These are phyloP conservation scores for Solanum verrucosum DNA, from an alignment of 257 asterid genomes.

Conservation along the genomic window DNA sequence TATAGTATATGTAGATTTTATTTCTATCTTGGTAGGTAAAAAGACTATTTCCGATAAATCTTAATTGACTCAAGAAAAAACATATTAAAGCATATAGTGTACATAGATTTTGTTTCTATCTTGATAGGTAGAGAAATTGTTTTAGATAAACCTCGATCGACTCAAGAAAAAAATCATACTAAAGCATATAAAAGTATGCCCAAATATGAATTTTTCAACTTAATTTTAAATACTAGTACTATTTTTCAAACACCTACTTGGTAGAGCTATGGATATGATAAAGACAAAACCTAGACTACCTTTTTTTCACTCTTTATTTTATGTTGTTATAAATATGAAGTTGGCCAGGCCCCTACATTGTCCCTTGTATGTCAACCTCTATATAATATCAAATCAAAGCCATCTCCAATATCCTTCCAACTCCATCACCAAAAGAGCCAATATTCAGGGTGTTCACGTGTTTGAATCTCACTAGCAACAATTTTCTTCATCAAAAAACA, in stretches of 20 bases:
- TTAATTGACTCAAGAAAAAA: not conserved
- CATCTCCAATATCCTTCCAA: not conserved
- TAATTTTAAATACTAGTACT: not conserved
- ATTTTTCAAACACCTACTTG: not conserved
- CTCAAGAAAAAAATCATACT: not conserved
- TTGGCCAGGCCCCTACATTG: not conserved
- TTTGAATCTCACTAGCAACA: not conserved
- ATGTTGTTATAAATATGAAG: not conserved
- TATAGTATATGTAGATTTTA: not conserved
- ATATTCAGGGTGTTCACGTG: not conserved
- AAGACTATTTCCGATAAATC: rapidly evolving
- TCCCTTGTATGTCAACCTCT: not conserved
- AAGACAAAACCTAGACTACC: not conserved
- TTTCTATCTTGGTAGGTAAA: not conserved
- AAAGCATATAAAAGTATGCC: not conserved
- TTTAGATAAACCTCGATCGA: not conserved
- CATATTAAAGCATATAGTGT: not conserved
- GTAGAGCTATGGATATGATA: not conserved
- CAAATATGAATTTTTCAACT: not conserved
- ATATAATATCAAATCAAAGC: not conserved
- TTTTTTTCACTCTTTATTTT: not conserved
- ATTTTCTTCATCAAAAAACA: not conserved
- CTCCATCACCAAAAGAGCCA: not conserved
- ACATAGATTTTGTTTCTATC: not conserved
- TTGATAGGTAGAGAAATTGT: too few relatives aligned